Evolutionary conservation across 176 grass and related monocot species (phyloP).

Genomic region (Rhynchospora tenuis): DNA sequence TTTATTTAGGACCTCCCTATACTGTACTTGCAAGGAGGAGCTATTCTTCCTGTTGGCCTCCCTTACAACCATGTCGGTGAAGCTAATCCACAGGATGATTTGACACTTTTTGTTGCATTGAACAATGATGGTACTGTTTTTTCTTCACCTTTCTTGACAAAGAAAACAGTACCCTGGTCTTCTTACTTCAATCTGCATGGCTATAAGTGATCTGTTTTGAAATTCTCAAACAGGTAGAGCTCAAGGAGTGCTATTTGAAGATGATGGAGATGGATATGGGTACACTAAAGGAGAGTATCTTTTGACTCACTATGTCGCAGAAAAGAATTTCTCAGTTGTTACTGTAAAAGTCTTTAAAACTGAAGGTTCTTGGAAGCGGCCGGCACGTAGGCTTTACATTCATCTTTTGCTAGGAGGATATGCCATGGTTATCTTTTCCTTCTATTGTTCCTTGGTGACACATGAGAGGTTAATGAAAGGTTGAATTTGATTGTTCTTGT

Average conservation of each 20-base stretch:
- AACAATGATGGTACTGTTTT: slow-evolving; percentile 68
- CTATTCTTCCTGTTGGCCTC: slow-evolving; percentile 80
- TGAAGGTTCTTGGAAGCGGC: slow-evolving; percentile 62
- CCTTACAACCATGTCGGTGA: slow-evolving; percentile 80
- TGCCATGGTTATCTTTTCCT: slow-evolving; percentile 52
- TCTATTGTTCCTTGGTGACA: not conserved
- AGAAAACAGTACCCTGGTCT: not conserved
- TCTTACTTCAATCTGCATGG: not conserved
- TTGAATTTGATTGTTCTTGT: not conserved
- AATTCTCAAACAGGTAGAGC: slow-evolving; percentile 54
- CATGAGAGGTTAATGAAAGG: not conserved
- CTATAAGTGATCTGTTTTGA: slow-evolving; percentile 12
- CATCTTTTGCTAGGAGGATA: slow-evolving; percentile 76
- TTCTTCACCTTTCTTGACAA: not conserved
- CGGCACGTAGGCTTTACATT: slow-evolving; percentile 50
- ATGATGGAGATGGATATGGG: slow-evolving; percentile 76
- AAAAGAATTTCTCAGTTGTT: slow-evolving; percentile 51
- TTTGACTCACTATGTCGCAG: slow-evolving; percentile 73
- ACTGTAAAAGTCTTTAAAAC: slow-evolving; percentile 57
- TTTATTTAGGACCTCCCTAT: slow-evolving; percentile 68
- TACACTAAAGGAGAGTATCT: slow-evolving; percentile 71
- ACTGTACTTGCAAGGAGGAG: slow-evolving; percentile 76
- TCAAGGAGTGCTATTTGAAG: slow-evolving; percentile 80
- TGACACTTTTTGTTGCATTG: slow-evolving; percentile 72
- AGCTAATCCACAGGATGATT: slow-evolving; percentile 77